Evolutionary conservation across 2,329 filamentous ascomycete species (phyloP), one percentile per base, ranked within the genome.

Genomic region (Trichoderma sp.): DNA sequence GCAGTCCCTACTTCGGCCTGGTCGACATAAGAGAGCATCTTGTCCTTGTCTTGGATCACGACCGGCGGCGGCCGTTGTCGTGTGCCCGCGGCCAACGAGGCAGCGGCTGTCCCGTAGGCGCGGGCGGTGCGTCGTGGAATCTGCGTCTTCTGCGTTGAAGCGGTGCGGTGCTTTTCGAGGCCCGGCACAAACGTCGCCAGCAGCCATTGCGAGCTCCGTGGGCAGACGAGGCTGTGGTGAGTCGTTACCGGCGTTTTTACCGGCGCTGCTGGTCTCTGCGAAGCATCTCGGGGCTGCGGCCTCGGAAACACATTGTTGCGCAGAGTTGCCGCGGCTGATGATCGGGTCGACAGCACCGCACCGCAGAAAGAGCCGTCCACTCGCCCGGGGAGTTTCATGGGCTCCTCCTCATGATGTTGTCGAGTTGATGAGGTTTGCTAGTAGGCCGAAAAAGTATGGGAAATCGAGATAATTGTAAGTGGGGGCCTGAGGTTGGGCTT

Each of bases 321-420:
- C 63, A 65, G 41, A 50, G 69, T 53, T 21, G 50, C 65, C 27
- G 76, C 79, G 74, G 80, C 78, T 79, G 84, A 83, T 77, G 84
- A 84, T 82, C 85, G 85, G 83, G 83, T 85, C 79, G 85, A 85
- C 81, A 88, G 84, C 83, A 89, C 86, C 82, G 88, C 87, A 86
- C 87, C 86, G 85, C 87, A 89, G 86, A 89, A 87, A 86, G 88
- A 88, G 86, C 88, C 85, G 84, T 91, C 88, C 84, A 90, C 87
- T 88, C 87, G 88, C 85, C 85, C 87, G 80, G 87, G 84, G 85
- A 87, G 85, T 88, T 87, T 91, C 89, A 91, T 91, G 88, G 86
- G 89, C 84, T 86, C 85, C 85, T 87, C 85, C 83, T 85, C 88
- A 89, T 89, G 84, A 78, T 86, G 81, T 75, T 75, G 59, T 64